Evolutionary conservation across 2,329 filamentous ascomycete species (phyloP), one percentile per base, ranked within the genome.

Genomic region (Pseudogymnoascus sp.): DNA sequence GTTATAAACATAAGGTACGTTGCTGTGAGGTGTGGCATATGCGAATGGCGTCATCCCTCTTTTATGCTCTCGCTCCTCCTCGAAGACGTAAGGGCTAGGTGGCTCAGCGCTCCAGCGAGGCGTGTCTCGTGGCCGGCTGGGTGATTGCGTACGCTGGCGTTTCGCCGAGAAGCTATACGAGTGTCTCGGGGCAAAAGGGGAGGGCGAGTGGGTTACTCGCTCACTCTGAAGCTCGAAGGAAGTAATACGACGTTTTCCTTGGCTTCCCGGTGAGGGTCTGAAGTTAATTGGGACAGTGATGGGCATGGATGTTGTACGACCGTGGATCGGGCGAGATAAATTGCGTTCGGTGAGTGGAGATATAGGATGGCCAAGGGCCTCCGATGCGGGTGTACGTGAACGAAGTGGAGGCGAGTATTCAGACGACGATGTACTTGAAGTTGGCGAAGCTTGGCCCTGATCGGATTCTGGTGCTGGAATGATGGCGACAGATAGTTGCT

Each of bases 21-120:
- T 87, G 69, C 88, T 91, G 70, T 87, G 80, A 0, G 89, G 89
- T 0, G 89, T 92, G 2, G 88, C 87, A 69, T 92, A 92, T n/a
- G 85, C 86, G 66, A 85, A 85, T 1, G 80, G 80, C 0, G 87
- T 88, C 0, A 81, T 84, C 11, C 79, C 74, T 62, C 72, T 63
- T 37, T 77, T 64, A 66, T 67, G n/a, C 64, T 19, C 66, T 65
- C 59, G 61, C 2, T 69, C 68, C n/a, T 73, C 68, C 16, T 63
- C 58, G 29, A 66, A 61, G 1, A 65, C 37, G 41, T 68, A 72
- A 0, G 75, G 62, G 63, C 69, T 66, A 59, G 71, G 61, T 65
- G 69, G 68, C 0, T 68, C 69, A 23, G 70, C 72, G 63, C 80
- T 85, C 77, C 79, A 82, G 26, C 82, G 78, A 0, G 84, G 83